Conservation (phyloP, 441 rosid species). For the Pelargonium citronellum region DNA sequence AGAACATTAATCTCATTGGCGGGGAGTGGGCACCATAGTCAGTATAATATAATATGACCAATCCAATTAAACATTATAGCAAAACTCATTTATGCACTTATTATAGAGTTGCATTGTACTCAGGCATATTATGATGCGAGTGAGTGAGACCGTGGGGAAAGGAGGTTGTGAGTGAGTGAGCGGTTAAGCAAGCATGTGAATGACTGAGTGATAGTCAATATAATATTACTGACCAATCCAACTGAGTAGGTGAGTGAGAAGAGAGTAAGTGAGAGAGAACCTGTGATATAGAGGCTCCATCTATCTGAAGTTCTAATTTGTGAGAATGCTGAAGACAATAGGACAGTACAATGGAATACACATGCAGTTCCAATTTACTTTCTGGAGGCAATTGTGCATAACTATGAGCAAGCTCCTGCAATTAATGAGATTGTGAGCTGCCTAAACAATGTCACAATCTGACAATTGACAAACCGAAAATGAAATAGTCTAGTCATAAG, state of each 20-base stretch:
- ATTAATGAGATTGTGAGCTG: constrained; percentile 23
- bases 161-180: no score
- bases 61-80: neutral
- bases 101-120: neutral
- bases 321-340: constrained; percentile 50
- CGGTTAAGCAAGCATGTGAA: no score
- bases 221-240: no score
- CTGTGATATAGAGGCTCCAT: constrained; percentile 52
- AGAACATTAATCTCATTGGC: neutral
- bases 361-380: constrained; percentile 66
- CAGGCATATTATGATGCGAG: no score
- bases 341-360: constrained; percentile 58
- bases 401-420: constrained; percentile 59
- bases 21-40: neutral
- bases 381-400: constrained; percentile 50
- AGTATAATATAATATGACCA: neutral
- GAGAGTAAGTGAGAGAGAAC: constrained; percentile 28
- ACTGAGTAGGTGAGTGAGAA: no score
- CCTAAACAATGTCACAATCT: neutral
- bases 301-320: constrained; percentile 43
- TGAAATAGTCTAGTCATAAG: constrained; percentile 16
- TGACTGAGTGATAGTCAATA: no score
- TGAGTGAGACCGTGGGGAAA: no score
- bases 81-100: constrained; percentile 1
- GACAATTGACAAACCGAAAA: constrained; percentile 8